Evolutionary conservation across 2,329 filamentous ascomycete genomes (phyloP).

Genomic region (Pseudocercospora ulei): DNA sequence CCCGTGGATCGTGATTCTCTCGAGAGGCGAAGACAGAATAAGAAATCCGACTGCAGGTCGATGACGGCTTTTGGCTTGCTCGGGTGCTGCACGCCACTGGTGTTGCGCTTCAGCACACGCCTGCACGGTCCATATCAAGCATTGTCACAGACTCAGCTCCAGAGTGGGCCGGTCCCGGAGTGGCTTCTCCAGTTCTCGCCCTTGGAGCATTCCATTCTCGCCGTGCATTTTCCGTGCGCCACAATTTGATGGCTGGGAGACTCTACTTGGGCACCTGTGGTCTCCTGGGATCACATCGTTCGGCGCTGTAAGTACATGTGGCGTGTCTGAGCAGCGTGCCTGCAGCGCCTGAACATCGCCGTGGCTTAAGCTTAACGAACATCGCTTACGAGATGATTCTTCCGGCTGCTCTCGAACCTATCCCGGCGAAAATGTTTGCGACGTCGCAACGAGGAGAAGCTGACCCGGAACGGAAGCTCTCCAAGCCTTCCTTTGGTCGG

Average conservation of each 20-base stretch:
- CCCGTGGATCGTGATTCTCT: neutral
- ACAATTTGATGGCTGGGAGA: no score
- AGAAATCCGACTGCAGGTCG: neutral
- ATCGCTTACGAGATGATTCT: no score
- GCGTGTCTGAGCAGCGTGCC: no score
- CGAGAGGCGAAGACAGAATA: neutral
- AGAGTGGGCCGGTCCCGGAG: neutral
- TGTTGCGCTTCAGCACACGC: neutral
- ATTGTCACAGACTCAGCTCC: constrained; percentile 1
- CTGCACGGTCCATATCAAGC: constrained; percentile 1
- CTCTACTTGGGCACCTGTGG: no score
- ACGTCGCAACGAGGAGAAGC: no score
- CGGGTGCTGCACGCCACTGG: neutral
- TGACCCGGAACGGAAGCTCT: neutral
- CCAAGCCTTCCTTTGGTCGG: neutral
- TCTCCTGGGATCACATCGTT: no score
- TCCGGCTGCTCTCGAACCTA: no score
- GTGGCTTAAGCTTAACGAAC: neutral
- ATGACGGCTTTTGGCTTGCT: neutral
- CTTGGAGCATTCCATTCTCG: constrained; percentile 11
- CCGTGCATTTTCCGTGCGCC: constrained; percentile 9
- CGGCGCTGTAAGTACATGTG: no score
- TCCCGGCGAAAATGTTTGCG: no score
- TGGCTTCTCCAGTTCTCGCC: constrained; percentile 6
- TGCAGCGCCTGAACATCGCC: neutral